phyloP scores from a whole-genome alignment of 352 stramenopile species.

The Plasmopara muralis region DNA sequence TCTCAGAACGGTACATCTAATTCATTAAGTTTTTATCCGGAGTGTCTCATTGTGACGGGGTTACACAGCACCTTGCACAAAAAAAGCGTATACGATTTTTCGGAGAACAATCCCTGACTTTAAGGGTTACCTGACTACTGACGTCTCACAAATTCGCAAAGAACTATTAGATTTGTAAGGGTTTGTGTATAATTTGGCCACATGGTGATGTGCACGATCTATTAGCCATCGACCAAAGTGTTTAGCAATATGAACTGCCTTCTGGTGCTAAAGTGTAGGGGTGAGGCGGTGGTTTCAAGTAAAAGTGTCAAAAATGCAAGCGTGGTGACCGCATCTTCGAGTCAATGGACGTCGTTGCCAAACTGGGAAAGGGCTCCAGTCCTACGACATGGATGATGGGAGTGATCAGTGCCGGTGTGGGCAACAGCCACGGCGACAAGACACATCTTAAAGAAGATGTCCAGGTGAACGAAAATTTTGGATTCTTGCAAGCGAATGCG shows the following conservation, averaged over 20 bases:
- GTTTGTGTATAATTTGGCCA: neutral
- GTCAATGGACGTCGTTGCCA: neutral
- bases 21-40: too few relatives aligned
- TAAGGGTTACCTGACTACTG: too few relatives aligned
- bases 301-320: neutral
- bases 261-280: neutral
- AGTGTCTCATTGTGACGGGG: too few relatives aligned
- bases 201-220: neutral
- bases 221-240: conserved; percentile 1
- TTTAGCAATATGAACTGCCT: neutral
- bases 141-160: too few relatives aligned
- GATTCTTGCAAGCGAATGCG: conserved; percentile 23
- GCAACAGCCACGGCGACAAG: conserved; percentile 6
- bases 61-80: too few relatives aligned
- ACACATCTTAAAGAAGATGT: conserved; percentile 3
- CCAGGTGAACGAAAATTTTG: conserved; percentile 16
- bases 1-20: too few relatives aligned
- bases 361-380: neutral
- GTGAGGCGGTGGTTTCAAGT: neutral
- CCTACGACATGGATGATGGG: neutral
- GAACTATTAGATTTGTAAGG: too few relatives aligned
- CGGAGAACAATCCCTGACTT: too few relatives aligned
- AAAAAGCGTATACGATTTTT: too few relatives aligned
- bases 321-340: neutral
- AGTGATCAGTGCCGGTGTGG: neutral